Evolutionary conservation across 73 alveolate species (phyloP).

Genomic region (Tetrahymena malaccensis): DNA sequence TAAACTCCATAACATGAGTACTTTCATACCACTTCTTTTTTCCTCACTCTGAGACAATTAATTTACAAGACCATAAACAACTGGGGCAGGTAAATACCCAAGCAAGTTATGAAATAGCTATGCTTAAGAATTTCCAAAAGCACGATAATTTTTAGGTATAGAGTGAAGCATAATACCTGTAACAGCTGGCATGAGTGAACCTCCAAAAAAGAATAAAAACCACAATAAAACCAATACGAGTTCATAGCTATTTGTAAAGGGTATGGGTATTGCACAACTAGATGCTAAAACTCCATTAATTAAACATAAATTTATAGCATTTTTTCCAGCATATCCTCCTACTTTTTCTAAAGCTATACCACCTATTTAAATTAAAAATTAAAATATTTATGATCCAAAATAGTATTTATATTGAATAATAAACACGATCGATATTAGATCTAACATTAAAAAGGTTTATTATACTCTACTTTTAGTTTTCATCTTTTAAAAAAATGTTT

Average conservation of each 20-base stretch:
- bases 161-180: slow-evolving; percentile 81
- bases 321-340: slow-evolving; percentile 84
- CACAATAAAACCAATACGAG: slow-evolving; percentile 58
- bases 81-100: slow-evolving; percentile 94
- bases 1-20: not conserved
- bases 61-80: slow-evolving; percentile 68
- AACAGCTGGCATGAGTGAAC: slow-evolving; percentile 82
- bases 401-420: too few relatives aligned
- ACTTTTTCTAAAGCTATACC: slow-evolving; percentile 14
- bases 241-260: slow-evolving; percentile 42
- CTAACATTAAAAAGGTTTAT: too few relatives aligned
- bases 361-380: not conserved
- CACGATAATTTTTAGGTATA: slow-evolving; percentile 64
- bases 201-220: slow-evolving; percentile 84
- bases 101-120: slow-evolving; percentile 71
- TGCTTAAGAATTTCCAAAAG: slow-evolving; percentile 83
- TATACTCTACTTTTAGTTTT: too few relatives aligned
- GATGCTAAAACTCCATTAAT: slow-evolving; percentile 58
- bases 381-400: too few relatives aligned
- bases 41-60: not conserved
- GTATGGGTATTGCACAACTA: slow-evolving; percentile 62
- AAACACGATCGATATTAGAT: too few relatives aligned
- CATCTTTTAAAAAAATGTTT: too few relatives aligned
- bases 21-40: not conserved
- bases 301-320: slow-evolving; percentile 51